Percentiles rank a stretch among this genome's conserved stretches.
These are phyloP conservation scores for Cubamyces lactineus DNA, from an alignment of 768 basidiomycete species.

Conservation along the genomic window DNA sequence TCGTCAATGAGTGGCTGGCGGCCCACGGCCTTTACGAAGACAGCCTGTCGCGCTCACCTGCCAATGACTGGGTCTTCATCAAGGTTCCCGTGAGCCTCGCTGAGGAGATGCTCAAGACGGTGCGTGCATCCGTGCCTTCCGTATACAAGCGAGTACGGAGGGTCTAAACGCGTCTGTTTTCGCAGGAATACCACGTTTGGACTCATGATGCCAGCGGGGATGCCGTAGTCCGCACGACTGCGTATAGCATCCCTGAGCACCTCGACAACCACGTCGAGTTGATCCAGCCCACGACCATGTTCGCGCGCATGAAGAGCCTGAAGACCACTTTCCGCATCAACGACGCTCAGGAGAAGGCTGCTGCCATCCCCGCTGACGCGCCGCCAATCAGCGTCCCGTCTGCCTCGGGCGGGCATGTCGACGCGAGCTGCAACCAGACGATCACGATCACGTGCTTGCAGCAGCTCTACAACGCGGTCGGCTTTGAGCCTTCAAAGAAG, in stretches of 20 bases:
- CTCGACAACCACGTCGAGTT: constrained; percentile 66
- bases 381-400: constrained; percentile 36
- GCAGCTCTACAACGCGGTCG: constrained; percentile 39
- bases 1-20: constrained; percentile 65
- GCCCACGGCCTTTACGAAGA: constrained; percentile 55
- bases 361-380: constrained; percentile 5
- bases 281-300: constrained; percentile 75
- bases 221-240: constrained; percentile 63
- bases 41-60: constrained; percentile 57
- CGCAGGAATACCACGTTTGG: constrained; percentile 66
- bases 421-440: constrained; percentile 36
- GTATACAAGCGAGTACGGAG: neutral
- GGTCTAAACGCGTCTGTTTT: neutral
- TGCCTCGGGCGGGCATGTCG: constrained; percentile 34
- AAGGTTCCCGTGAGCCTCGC: constrained; percentile 59
- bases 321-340: constrained; percentile 41
- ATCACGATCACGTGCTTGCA: constrained; percentile 39
- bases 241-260: constrained; percentile 64
- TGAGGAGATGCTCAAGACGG: constrained; percentile 74
- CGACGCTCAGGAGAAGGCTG: constrained; percentile 8
- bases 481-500: constrained; percentile 31
- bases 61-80: constrained; percentile 70
- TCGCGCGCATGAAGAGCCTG: constrained; percentile 50
- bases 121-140: constrained; percentile 33
- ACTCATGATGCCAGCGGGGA: constrained; percentile 56